Percentiles rank a stretch among this genome's conserved stretches.
These are phyloP conservation scores for Coemansia sp. DNA, from an alignment of 192 early-diverging fungal genomes.

Conservation along the genomic window DNA sequence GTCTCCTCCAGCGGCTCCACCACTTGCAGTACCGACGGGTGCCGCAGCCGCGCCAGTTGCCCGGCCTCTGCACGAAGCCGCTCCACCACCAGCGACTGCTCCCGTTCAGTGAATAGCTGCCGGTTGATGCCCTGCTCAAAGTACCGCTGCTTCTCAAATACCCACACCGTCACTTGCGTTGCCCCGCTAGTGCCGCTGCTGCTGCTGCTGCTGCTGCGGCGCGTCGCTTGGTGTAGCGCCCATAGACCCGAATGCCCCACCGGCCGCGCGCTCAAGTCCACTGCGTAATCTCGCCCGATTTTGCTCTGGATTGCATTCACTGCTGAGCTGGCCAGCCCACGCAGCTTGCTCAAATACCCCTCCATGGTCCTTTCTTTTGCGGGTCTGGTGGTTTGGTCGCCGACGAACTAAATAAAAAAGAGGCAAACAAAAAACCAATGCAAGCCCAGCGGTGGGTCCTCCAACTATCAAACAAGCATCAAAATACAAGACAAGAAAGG, in stretches of 20 bases:
- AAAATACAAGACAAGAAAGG: background rate
- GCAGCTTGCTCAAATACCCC: slow-evolving; percentile 48
- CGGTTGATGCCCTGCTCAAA: slow-evolving; percentile 60
- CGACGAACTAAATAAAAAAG: no score
- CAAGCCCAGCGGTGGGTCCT: no score
- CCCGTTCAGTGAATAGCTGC: slow-evolving; percentile 51
- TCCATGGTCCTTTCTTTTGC: slow-evolving; percentile 29
- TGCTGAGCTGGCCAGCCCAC: slow-evolving; percentile 50
- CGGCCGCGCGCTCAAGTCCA: slow-evolving; percentile 6
- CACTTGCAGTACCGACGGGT: slow-evolving; percentile 76
- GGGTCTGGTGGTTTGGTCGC: no score
- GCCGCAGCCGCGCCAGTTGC: slow-evolving; percentile 72
- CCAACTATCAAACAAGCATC: no score
- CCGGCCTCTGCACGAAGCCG: slow-evolving; percentile 67
- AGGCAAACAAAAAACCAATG: background rate
- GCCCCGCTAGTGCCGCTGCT: slow-evolving; percentile 24
- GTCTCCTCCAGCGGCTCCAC: slow-evolving; percentile 74
- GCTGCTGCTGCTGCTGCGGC: slow-evolving; percentile 61
- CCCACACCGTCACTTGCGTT: slow-evolving; percentile 67
- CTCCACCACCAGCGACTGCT: slow-evolving; percentile 59
- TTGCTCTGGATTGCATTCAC: slow-evolving; percentile 44
- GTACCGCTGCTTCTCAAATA: slow-evolving; percentile 76
- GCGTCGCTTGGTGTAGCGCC: slow-evolving; percentile 66
- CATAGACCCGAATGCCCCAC: slow-evolving; percentile 62
- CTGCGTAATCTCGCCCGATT: slow-evolving; percentile 45